Evolutionary conservation across 1,139 yeast species (phyloP).

Genomic region (Pichia norvegensis): DNA sequence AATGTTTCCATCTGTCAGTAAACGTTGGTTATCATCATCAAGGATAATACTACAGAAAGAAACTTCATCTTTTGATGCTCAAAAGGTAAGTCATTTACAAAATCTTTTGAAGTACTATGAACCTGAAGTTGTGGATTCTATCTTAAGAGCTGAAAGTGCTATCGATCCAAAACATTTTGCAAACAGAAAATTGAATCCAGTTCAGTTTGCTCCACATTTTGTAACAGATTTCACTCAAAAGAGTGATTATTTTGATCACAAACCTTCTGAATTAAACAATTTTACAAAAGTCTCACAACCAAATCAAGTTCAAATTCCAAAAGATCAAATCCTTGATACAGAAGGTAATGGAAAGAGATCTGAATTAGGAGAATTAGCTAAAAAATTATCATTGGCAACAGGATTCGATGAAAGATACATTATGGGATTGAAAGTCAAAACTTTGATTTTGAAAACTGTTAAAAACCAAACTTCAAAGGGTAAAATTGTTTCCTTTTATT

Average conservation of each 20-base stretch:
- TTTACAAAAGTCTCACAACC: slow-evolving; percentile 23
- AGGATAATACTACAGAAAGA: slow-evolving; percentile 12
- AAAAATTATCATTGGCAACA: slow-evolving; percentile 58
- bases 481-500: slow-evolving; percentile 77
- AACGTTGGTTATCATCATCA: slow-evolving; percentile 16
- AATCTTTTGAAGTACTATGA: slow-evolving; percentile 64
- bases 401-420: slow-evolving; percentile 68
- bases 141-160: slow-evolving; percentile 68
- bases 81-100: slow-evolving; percentile 40
- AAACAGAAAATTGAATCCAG: slow-evolving; percentile 30
- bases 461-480: slow-evolving; percentile 93
- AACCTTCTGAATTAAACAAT: slow-evolving; percentile 13
- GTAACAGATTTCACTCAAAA: slow-evolving; percentile 51
- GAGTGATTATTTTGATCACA: slow-evolving; percentile 41
- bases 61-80: slow-evolving; percentile 15
- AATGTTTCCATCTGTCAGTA: slow-evolving; percentile 8
- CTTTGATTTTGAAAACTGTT: slow-evolving; percentile 69
- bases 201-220: slow-evolving; percentile 52
- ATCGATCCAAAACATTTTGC: slow-evolving; percentile 56
- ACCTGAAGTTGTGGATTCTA: slow-evolving; percentile 70
- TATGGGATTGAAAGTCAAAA: slow-evolving; percentile 55
- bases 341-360: slow-evolving; percentile 19
- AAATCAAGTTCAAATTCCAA: slow-evolving; percentile 20
- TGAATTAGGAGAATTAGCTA: slow-evolving; percentile 36
- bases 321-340: slow-evolving; percentile 17